Evolutionary conservation across 2,329 filamentous ascomycete genomes (phyloP), one percentile per base, ranked within the genome.

Genomic region (Lachnum nothofagi): DNA sequence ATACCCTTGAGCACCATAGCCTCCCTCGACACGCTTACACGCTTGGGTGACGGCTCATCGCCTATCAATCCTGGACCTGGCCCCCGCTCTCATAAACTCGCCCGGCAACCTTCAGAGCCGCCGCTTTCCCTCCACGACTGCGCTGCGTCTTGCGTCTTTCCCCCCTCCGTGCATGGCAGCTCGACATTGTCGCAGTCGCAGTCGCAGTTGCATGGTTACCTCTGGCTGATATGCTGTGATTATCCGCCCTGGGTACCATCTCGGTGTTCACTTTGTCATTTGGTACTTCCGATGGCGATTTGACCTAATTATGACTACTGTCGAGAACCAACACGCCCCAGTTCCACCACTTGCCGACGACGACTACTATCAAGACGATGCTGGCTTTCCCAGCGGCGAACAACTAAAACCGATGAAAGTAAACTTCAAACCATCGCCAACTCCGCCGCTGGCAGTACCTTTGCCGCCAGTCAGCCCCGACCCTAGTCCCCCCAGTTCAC

Each of bases 361-460:
- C 51, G 48, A 65, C 31, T 77, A 73, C 65, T 72, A 76, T 59
- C 68, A 71, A 54, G 73, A 77, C 67, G 70, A 76, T 67, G 68
- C 69, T 54, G 63, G 69, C 41, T 67, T 66, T 52, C 65, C 62
- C 57, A 73, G 67, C 58, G 67, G 72, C 67, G 65, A 65, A 57
- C 61, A 63, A 60, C 60, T 70, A 57, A 65, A 61, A 62, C 65
- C 71, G 42, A 63, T 65, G 67, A 65, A 64, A 51, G 68, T 72
- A 45, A 76, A 70, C 54, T 68, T 74, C 40, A 66, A 68, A 43
- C 75, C 73, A n/a, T 75, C 76, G 42, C 73, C 72, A 42, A 78
- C 74, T 59, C 76, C 77, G 10, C 68, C 71, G 27, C 73, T 71
- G 56, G 68, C 68, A 58, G 65, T 73, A 48, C 67, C 69, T 60